Percentiles rank a stretch among this genome's conserved stretches.
These are phyloP conservation scores for Sordaria brevicollis DNA, from an alignment of 495 filamentous ascomycete species.

Conservation along the genomic window DNA sequence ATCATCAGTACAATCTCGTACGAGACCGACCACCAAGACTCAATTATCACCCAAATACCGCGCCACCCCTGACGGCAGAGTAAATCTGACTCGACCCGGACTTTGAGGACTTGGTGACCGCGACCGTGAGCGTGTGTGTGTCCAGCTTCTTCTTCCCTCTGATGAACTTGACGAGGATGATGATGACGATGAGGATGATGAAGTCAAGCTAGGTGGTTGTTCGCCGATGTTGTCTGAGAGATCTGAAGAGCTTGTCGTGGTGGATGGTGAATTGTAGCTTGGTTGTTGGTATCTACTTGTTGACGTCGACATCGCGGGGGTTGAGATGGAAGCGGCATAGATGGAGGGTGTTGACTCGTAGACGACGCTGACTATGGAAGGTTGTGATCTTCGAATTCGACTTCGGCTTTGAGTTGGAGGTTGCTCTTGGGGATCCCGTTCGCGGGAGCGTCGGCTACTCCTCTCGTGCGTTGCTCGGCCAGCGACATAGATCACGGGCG, in stretches of 20 bases:
- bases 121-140: background rate
- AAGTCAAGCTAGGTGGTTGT: background rate
- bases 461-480: background rate
- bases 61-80: background rate
- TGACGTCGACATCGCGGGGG: background rate
- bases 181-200: background rate
- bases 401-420: background rate
- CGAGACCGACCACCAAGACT: too few species aligned
- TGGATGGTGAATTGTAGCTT: background rate
- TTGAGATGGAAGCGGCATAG: background rate
- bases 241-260: background rate
- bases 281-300: background rate
- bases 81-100: background rate
- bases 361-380: background rate
- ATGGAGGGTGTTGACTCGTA: background rate
- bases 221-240: background rate
- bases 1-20: too few species aligned
- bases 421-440: background rate
- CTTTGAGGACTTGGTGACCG: too few species aligned
- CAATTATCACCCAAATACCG: background rate
- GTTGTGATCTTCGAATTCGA: background rate
- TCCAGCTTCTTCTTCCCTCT: background rate
- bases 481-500: background rate
- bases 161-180: background rate
- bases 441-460: background rate